A percentile compares a stretch with the other conserved stretches of the same genome.
Evolutionary conservation across 768 basidiomycete species (phyloP).

Genomic region (Russula brevipes): DNA sequence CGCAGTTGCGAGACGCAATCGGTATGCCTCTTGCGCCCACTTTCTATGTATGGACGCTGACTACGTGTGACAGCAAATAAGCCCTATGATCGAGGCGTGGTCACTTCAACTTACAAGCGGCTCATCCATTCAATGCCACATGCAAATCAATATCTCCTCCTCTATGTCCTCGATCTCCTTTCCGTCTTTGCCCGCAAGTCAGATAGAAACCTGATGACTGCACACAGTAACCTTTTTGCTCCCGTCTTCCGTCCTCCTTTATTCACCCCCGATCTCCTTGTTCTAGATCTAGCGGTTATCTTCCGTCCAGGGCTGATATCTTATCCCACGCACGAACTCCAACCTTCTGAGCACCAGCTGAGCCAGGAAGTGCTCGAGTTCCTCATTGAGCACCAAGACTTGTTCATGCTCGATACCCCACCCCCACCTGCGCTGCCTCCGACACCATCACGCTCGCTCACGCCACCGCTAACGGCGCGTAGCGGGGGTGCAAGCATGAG

Average conservation of each 20-base stretch:
- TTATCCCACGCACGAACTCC: conserved; percentile 82
- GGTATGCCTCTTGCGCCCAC: conserved; percentile 40
- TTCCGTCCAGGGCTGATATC: conserved; percentile 95
- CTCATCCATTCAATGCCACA: conserved; percentile 83
- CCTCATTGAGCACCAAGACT: conserved; percentile 92
- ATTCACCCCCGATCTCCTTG: background rate
- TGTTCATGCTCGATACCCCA: conserved; percentile 87
- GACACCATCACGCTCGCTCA: conserved; percentile 16
- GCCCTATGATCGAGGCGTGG: conserved; percentile 62
- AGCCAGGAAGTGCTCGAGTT: conserved; percentile 92
- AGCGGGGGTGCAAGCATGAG: conserved; percentile 26
- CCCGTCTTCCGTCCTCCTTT: too few species aligned
- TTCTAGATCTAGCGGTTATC: conserved; percentile 86
- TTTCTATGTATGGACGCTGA: background rate
- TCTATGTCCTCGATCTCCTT: conserved; percentile 93
- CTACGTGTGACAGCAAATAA: conserved; percentile 48
- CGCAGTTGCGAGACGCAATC: conserved; percentile 73
- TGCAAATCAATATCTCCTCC: conserved; percentile 90
- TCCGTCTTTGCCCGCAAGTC: conserved; percentile 91
- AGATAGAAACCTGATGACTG: conserved; percentile 93
- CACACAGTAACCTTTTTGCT: conserved; percentile 63
- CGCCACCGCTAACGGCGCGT: conserved; percentile 13
- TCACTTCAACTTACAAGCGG: conserved; percentile 74
- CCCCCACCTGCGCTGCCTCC: conserved; percentile 47
- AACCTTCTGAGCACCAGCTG: conserved; percentile 77